Conservation (phyloP, 2,329 filamentous ascomycete species). For the Alternaria consortialis region DNA sequence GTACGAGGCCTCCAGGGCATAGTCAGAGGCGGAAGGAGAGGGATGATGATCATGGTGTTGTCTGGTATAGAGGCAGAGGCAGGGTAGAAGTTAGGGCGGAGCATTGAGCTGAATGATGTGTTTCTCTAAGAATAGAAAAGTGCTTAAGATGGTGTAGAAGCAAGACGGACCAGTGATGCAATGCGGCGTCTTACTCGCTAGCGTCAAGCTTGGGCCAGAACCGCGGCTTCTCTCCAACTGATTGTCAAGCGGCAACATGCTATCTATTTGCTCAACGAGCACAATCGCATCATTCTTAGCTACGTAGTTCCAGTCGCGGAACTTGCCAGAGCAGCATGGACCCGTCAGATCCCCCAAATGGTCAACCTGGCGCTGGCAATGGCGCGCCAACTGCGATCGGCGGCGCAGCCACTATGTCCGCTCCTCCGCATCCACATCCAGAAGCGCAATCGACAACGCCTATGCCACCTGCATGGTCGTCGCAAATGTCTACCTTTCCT, state of each 20-base stretch:
- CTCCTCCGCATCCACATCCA: slow-evolving; percentile 22
- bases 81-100: neutral
- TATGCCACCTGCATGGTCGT: slow-evolving; percentile 36
- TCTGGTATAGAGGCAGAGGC: neutral
- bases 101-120: neutral
- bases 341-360: slow-evolving; percentile 16
- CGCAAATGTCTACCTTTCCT: slow-evolving; percentile 38
- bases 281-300: slow-evolving; percentile 12
- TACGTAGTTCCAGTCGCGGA: slow-evolving; percentile 23
- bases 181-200: slow-evolving; percentile 8
- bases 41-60: neutral
- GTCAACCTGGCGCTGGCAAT: slow-evolving; percentile 27
- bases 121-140: neutral
- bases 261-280: neutral
- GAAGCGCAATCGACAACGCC: slow-evolving; percentile 23
- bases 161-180: slow-evolving; percentile 5
- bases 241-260: slow-evolving; percentile 4
- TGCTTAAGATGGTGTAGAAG: neutral
- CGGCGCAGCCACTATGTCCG: slow-evolving; percentile 31
- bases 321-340: slow-evolving; percentile 28
- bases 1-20: neutral
- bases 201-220: slow-evolving; percentile 14
- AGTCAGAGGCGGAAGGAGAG: neutral
- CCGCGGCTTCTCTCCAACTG: slow-evolving; percentile 5
- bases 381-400: slow-evolving; percentile 23